Percentiles rank a stretch among this genome's conserved stretches.
These are phyloP conservation scores for Lachnellula arida DNA, from an alignment of 2,329 filamentous ascomycete genomes.

Conservation along the genomic window DNA sequence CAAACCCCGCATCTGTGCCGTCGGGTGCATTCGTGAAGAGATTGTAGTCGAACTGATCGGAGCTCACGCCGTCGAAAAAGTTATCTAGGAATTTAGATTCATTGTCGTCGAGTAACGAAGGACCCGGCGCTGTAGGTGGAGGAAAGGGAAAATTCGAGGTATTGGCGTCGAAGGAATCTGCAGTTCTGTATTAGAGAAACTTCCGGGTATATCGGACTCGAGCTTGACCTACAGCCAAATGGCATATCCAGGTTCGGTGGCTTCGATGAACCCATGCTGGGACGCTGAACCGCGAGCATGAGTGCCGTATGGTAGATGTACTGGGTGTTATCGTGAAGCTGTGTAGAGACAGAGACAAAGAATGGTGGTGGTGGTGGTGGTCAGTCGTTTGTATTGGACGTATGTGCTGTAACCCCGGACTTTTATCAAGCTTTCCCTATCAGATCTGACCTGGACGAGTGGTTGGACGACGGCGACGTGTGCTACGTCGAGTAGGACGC, in stretches of 20 bases:
- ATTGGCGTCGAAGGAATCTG: conserved; percentile 43
- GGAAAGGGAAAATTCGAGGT: conserved; percentile 41
- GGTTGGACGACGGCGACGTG: neutral
- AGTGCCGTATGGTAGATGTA: conserved; percentile 33
- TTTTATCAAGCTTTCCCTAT: neutral
- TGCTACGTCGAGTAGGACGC: neutral
- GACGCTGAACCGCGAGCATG: conserved; percentile 55
- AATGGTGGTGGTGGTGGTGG: neutral
- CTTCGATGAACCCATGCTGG: conserved; percentile 56
- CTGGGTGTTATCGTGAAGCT: neutral
- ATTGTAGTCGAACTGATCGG: conserved; percentile 45
- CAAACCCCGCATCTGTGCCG: conserved; percentile 43
- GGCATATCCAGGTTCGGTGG: conserved; percentile 52
- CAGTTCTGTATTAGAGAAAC: conserved; percentile 8
- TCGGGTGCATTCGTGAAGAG: conserved; percentile 43
- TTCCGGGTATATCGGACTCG: neutral
- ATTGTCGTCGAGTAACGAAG: conserved; percentile 58
- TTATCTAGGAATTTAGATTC: conserved; percentile 54
- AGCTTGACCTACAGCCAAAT: conserved; percentile 59
- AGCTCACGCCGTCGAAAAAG: conserved; percentile 53
- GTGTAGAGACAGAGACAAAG: neutral
- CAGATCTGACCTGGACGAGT: neutral
- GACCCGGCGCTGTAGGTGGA: conserved; percentile 58
- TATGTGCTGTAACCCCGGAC: neutral
- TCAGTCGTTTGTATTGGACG: neutral